Evolutionary conservation across 345 rosid genomes (phyloP).

Genomic region (Sapria himalayana): DNA sequence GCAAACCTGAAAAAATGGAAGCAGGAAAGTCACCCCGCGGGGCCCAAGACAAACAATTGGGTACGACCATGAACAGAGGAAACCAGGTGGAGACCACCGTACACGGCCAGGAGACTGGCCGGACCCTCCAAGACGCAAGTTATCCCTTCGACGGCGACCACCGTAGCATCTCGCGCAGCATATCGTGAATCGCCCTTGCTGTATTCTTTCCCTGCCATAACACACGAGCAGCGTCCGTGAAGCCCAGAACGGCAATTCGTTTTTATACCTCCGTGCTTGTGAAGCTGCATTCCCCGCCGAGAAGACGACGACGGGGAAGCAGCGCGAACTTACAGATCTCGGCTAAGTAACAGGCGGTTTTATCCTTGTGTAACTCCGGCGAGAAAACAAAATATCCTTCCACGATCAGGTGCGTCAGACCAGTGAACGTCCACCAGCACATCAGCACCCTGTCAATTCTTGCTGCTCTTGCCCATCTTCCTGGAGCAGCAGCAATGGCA

Average conservation of each 20-base stretch:
- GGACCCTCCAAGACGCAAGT: conserved; percentile 85
- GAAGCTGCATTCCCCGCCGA: too few species aligned
- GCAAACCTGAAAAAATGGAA: conserved; percentile 29
- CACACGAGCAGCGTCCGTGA: too few species aligned
- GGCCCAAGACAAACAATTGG: too few species aligned
- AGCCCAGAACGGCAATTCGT: too few species aligned
- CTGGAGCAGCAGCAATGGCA: conserved; percentile 19
- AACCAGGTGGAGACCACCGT: conserved; percentile 10
- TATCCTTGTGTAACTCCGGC: conserved; percentile 70
- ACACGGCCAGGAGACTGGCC: conserved; percentile 60
- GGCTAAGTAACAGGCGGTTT: conserved; percentile 48
- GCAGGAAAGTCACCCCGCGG: neutral
- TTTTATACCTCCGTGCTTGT: too few species aligned
- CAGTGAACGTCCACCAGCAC: conserved; percentile 99
- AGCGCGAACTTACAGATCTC: conserved; percentile 73
- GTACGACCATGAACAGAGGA: neutral
- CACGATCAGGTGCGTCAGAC: conserved; percentile 60
- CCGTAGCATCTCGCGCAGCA: conserved; percentile 49
- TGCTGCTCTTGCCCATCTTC: conserved; percentile 17
- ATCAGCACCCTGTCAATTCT: conserved; percentile 44
- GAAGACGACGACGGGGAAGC: conserved; percentile 1
- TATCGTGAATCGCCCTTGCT: conserved; percentile 97
- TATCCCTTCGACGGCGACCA: conserved; percentile 65
- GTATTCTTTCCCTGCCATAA: conserved; percentile 87
- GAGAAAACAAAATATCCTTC: conserved; percentile 87